Percentiles rank a stretch among this genome's conserved stretches.
Evolutionary conservation across 2,329 filamentous ascomycete species (phyloP).

Genomic region (Dissoconium aciculare): DNA sequence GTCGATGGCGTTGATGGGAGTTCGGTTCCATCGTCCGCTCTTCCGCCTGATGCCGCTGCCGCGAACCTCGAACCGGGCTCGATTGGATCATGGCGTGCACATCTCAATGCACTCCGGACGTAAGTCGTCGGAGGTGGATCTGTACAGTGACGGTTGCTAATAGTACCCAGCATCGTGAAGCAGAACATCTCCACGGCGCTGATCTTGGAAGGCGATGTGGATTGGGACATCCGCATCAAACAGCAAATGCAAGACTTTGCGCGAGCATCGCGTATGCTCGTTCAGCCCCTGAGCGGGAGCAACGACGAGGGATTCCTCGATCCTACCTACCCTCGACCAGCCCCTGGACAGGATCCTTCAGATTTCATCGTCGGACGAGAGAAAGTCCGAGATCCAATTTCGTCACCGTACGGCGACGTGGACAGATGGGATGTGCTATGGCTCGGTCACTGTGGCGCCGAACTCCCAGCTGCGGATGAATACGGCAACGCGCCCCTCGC

Average conservation of each 20-base stretch:
- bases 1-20: slow-evolving; percentile 33
- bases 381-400: slow-evolving; percentile 5
- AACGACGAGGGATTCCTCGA: slow-evolving; percentile 5
- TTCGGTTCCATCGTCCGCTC: slow-evolving; percentile 16
- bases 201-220: slow-evolving; percentile 31
- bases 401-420: slow-evolving; percentile 15
- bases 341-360: neutral
- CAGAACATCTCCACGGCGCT: slow-evolving; percentile 26
- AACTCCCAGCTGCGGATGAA: slow-evolving; percentile 11
- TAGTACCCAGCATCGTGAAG: slow-evolving; percentile 19
- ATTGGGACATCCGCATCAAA: slow-evolving; percentile 31
- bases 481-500: slow-evolving; percentile 10
- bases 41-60: slow-evolving; percentile 18
- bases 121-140: slow-evolving; percentile 2
- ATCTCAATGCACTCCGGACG: slow-evolving; percentile 10
- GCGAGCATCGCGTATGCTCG: slow-evolving; percentile 24
- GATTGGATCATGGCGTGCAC: slow-evolving; percentile 9
- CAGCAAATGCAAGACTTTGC: slow-evolving; percentile 24
- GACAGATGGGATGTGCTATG: slow-evolving; percentile 26
- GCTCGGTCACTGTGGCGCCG: slow-evolving; percentile 30
- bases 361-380: slow-evolving; percentile 7
- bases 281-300: slow-evolving; percentile 14
- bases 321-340: slow-evolving; percentile 4
- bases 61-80: slow-evolving; percentile 2
- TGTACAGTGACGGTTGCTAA: neutral